Evolutionary conservation across 805 yeast species (phyloP).

Genomic region (Phaffomyces antillensis): DNA sequence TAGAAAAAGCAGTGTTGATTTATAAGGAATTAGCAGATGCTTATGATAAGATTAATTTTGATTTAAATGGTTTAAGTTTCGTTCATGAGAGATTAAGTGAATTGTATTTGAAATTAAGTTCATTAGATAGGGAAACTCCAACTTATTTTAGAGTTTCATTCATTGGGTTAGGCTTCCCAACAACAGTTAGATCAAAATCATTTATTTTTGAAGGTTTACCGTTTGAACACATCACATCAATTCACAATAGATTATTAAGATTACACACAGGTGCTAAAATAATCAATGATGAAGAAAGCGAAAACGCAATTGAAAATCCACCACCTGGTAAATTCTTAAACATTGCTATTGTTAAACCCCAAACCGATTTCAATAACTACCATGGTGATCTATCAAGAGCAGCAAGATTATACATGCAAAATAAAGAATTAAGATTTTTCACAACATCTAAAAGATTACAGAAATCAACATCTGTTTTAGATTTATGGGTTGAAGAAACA

Average conservation of each 20-base stretch:
- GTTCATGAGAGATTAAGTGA: constrained; percentile 63
- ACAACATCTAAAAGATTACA: constrained; percentile 65
- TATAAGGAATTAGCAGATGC: constrained; percentile 73
- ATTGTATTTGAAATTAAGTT: constrained; percentile 60
- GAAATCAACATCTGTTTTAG: constrained; percentile 62
- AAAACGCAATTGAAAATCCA: constrained; percentile 37
- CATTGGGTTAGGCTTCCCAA: constrained; percentile 81
- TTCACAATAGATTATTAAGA: constrained; percentile 66
- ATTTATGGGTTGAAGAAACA: constrained; percentile 85
- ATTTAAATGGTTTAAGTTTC: constrained; percentile 65
- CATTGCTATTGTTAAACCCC: constrained; percentile 68
- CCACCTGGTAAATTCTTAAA: constrained; percentile 70
- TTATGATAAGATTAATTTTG: constrained; percentile 66
- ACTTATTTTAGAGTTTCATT: constrained; percentile 74
- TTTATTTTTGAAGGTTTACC: constrained; percentile 83
- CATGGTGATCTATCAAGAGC: constrained; percentile 37
- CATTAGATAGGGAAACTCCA: constrained; percentile 65
- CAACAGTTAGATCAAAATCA: constrained; percentile 62
- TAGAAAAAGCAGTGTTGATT: constrained; percentile 73
- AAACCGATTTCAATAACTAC: constrained; percentile 40
- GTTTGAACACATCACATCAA: constrained; percentile 79
- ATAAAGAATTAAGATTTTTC: constrained; percentile 65
- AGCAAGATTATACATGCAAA: constrained; percentile 67
- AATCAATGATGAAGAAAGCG: constrained; percentile 51
- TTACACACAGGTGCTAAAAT: constrained; percentile 79